Base-by-base conservation (phyloP, 352 stramenopile genomes). In the Globisporangium nagaii region DNA sequence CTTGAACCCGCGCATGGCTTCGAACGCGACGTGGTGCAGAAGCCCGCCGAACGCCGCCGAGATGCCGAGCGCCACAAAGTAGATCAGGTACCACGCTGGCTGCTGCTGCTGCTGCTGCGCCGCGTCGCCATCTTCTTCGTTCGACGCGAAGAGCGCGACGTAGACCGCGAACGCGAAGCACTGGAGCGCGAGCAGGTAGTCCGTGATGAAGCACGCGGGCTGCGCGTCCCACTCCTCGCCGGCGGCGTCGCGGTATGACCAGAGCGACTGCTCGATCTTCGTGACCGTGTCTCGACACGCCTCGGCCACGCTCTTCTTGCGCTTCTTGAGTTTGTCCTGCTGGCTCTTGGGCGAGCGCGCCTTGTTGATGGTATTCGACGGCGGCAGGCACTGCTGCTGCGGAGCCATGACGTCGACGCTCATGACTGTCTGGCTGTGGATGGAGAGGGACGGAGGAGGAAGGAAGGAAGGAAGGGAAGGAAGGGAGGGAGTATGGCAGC, bases 151-250 rank as follows among this genome's bases (percentile, higher is more conserved):
- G n/a, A 91, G 68, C n/a, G 68, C 68, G 39, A 91, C 72, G 66
- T 94, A 94, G 17, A 79, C 65, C 45, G 80, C 71, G 65, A 88
- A 91, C 44, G 75, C 71, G 53, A 94, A 94, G 68, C 79, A 92
- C 67, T 94, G 84, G 17, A 90, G 46, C 10, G 80, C 84, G 50
- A 94, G 68, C 31, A 93, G 43, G 63, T 94, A 94, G 68, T 94
- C 84, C 2, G 84, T 94, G 65, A 94, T 90, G 58, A 92, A 91
- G 65, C 82, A 92, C 50, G 84, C 84, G 5, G 84, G 84, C 62
- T 94, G 84, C 44, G 80, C 84, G 53, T 93, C 81, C 84, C 84
- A 94, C 50, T 89, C 76, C 60, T 94, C 84, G 27, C 84, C 84
- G 27, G 70, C 73, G n/a, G 65, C 62, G 53, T 87, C 80, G 27